Percentiles rank a stretch among this genome's conserved stretches.
These are phyloP conservation scores for Colletotrichum destructivum DNA, from an alignment of 2,329 filamentous ascomycete genomes.

Conservation along the genomic window DNA sequence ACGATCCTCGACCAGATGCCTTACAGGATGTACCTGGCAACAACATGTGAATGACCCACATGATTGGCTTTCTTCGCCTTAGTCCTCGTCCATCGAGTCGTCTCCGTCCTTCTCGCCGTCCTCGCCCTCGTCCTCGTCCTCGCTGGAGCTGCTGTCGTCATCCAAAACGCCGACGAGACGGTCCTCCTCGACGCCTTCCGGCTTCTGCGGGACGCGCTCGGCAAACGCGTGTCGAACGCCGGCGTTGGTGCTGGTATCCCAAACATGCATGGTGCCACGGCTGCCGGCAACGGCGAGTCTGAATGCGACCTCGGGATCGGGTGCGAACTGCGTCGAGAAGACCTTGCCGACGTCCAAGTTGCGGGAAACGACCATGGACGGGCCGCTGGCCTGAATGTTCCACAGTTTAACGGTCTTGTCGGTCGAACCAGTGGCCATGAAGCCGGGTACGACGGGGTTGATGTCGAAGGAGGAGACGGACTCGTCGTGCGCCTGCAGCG, in stretches of 20 bases:
- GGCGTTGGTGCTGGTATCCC: slow-evolving; percentile 95
- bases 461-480: slow-evolving; percentile 93
- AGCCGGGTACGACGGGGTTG: slow-evolving; percentile 91
- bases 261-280: slow-evolving; percentile 92
- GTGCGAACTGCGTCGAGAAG: slow-evolving; percentile 91
- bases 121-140: slow-evolving; percentile 73
- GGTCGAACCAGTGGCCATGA: slow-evolving; percentile 92
- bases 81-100: slow-evolving; percentile 69
- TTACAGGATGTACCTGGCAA: slow-evolving; percentile 12
- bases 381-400: slow-evolving; percentile 87
- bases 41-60: slow-evolving; percentile 6
- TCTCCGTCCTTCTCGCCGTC: slow-evolving; percentile 58
- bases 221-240: slow-evolving; percentile 90
- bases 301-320: slow-evolving; percentile 92
- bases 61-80: background rate
- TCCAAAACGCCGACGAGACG: slow-evolving; percentile 82
- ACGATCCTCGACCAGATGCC: background rate
- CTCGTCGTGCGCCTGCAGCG: slow-evolving; percentile 94
- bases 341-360: slow-evolving; percentile 96
- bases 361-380: slow-evolving; percentile 90
- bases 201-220: slow-evolving; percentile 67
- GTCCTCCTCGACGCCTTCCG: slow-evolving; percentile 78
- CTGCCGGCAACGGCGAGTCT: slow-evolving; percentile 93
- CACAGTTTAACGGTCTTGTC: slow-evolving; percentile 98
- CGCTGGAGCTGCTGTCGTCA: slow-evolving; percentile 77